Conservation (phyloP, 768 basidiomycete species). For the Lentinula raphanica region DNA sequence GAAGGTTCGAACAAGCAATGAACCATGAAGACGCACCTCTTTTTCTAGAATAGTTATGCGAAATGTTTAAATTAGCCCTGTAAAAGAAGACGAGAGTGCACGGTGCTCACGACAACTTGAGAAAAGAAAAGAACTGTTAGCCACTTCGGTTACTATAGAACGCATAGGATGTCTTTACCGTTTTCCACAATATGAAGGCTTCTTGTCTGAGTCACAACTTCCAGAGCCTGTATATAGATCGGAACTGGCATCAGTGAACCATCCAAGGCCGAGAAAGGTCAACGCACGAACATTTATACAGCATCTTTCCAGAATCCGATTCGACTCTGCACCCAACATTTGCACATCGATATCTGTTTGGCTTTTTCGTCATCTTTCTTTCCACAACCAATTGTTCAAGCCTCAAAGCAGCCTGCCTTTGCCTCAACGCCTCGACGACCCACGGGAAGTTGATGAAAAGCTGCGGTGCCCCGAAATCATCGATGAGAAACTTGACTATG, state of each 20-base stretch:
- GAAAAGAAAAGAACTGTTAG: neutral
- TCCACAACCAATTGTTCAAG: constrained; percentile 14
- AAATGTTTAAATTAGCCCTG: too few relatives aligned
- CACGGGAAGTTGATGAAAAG: constrained; percentile 16
- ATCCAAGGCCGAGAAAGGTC: too few relatives aligned
- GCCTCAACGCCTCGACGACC: constrained; percentile 17
- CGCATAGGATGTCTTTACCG: constrained; percentile 18
- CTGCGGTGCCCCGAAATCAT: constrained; percentile 7
- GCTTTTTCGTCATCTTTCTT: constrained; percentile 20
- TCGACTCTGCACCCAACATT: constrained; percentile 21
- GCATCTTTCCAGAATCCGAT: constrained; percentile 20
- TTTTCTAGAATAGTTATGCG: too few relatives aligned
- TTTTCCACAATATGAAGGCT: constrained; percentile 27
- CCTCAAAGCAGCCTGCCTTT: constrained; percentile 15
- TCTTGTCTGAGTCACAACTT: constrained; percentile 25
- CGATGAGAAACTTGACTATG: constrained; percentile 12
- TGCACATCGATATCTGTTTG: constrained; percentile 25
- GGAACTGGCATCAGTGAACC: too few relatives aligned
- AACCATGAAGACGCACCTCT: neutral
- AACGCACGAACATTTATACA: too few relatives aligned
- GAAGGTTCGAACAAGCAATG: too few relatives aligned
- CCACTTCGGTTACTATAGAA: too few relatives aligned
- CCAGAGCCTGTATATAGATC: constrained; percentile 23
- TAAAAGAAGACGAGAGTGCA: neutral
- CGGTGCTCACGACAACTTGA: constrained; percentile 13